Conservation (phyloP, 306 rosid species). For the Vachellia pachyceras region DNA sequence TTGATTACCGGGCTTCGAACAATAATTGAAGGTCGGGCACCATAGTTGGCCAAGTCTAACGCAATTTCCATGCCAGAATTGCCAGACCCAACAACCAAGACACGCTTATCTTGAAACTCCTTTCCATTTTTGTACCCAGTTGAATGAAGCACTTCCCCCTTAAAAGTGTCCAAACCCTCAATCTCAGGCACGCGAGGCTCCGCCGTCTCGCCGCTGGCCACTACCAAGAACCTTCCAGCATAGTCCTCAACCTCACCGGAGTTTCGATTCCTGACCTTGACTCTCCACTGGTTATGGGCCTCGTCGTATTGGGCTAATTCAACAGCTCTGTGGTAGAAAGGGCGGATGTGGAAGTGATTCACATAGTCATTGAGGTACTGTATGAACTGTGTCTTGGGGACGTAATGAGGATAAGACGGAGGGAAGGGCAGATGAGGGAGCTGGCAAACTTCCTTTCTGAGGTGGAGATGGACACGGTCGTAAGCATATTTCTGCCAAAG, state of each 20-base stretch:
- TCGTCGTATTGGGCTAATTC: slow-evolving; percentile 47
- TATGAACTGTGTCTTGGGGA: slow-evolving; percentile 54
- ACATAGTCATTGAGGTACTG: slow-evolving; percentile 53
- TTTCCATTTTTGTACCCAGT: slow-evolving; percentile 57
- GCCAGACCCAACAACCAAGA: slow-evolving; percentile 77
- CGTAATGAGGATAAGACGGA: slow-evolving; percentile 47
- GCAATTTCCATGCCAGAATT: slow-evolving; percentile 88
- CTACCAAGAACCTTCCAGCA: slow-evolving; percentile 43
- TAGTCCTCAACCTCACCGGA: slow-evolving; percentile 49
- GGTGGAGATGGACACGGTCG: slow-evolving; percentile 67
- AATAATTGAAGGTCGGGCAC: slow-evolving; percentile 65
- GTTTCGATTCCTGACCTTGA: slow-evolving; percentile 37
- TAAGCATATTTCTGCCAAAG: slow-evolving; percentile 69
- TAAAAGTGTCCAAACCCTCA: slow-evolving; percentile 45
- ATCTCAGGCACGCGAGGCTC: slow-evolving; percentile 58
- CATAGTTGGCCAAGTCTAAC: slow-evolving; percentile 57
- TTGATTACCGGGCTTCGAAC: slow-evolving; percentile 67
- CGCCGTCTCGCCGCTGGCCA: slow-evolving; percentile 68
- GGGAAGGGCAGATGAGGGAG: slow-evolving; percentile 61
- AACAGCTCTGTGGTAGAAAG: slow-evolving; percentile 48
- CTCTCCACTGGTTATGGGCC: slow-evolving; percentile 41
- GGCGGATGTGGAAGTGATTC: slow-evolving; percentile 53
- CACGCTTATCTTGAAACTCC: slow-evolving; percentile 48
- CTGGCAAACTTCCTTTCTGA: slow-evolving; percentile 53
- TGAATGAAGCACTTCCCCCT: slow-evolving; percentile 62